These are phyloP conservation scores for Zasmidium citrigriseum DNA, from an alignment of 2,329 filamentous ascomycete species.

Conservation along the genomic window DNA sequence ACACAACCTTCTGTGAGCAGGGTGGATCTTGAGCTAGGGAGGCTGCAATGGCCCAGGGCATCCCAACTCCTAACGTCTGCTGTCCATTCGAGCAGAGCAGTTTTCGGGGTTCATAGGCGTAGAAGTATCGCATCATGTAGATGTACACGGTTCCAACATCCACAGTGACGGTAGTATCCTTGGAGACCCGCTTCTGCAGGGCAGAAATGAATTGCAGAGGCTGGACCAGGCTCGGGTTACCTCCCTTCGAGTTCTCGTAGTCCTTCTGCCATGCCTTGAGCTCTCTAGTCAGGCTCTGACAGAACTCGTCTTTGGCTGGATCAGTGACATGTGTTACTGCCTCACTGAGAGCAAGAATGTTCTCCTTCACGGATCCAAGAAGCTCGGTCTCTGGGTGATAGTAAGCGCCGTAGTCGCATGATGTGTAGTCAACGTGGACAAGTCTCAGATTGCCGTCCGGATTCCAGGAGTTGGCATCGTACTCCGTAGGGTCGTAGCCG, in stretches of 20 bases:
- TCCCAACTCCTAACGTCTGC: constrained; percentile 51
- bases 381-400: constrained; percentile 47
- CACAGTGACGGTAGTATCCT: constrained; percentile 45
- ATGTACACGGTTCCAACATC: constrained; percentile 54
- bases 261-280: constrained; percentile 39
- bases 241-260: constrained; percentile 20
- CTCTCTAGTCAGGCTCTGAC: constrained; percentile 38
- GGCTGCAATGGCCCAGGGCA: constrained; percentile 52
- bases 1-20: constrained; percentile 48
- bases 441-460: constrained; percentile 40
- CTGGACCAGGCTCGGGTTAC: constrained; percentile 41
- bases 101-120: constrained; percentile 45
- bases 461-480: constrained; percentile 51
- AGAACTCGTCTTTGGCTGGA: constrained; percentile 40
- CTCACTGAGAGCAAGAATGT: constrained; percentile 40
- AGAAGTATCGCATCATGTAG: constrained; percentile 51
- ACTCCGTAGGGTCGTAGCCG: constrained; percentile 52
- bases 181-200: constrained; percentile 44
- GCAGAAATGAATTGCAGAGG: constrained; percentile 49
- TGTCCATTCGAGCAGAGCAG: constrained; percentile 52
- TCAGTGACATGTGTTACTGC: constrained; percentile 36
- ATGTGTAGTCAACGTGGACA: constrained; percentile 48
- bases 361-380: constrained; percentile 45
- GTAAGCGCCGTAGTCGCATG: constrained; percentile 43
- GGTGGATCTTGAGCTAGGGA: constrained; percentile 46